Evolutionary conservation across 2,329 filamentous ascomycete genomes (phyloP).

Genomic region (Aspergillus ibericus): DNA sequence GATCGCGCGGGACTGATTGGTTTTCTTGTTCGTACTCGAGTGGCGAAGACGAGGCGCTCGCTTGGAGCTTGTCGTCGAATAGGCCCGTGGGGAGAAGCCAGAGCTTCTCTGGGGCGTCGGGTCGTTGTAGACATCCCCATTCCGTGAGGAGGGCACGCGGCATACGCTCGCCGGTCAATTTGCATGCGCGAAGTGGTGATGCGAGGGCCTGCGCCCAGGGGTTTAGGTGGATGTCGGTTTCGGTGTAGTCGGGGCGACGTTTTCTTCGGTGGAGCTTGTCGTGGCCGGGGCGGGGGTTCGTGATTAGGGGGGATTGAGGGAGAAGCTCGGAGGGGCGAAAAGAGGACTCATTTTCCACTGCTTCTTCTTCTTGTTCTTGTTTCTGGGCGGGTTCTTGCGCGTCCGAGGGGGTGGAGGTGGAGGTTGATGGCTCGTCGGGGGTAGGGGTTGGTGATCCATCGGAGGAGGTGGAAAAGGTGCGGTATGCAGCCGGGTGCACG

Average conservation of each 20-base stretch:
- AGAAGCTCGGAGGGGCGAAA: conserved; percentile 33
- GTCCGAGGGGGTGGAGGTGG: not conserved
- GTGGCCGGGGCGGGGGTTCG: conserved; percentile 19
- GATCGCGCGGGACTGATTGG: too few relatives aligned
- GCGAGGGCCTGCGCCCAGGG: conserved; percentile 44
- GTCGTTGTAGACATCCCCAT: conserved; percentile 37
- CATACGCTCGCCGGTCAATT: conserved; percentile 32
- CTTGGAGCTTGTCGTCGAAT: conserved; percentile 32
- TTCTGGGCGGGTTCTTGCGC: not conserved
- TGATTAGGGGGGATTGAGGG: conserved; percentile 38
- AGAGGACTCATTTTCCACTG: not conserved
- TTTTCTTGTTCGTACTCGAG: too few relatives aligned
- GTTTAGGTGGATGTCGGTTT: conserved; percentile 35
- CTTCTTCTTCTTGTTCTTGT: too few relatives aligned
- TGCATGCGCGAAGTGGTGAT: conserved; percentile 38
- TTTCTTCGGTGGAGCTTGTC: conserved; percentile 29
- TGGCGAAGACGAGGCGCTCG: not conserved
- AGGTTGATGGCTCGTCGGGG: conserved; percentile 9
- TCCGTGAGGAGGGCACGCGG: conserved; percentile 36
- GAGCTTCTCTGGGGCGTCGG: conserved; percentile 20
- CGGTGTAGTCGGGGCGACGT: conserved; percentile 22
- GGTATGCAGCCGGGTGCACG: not conserved
- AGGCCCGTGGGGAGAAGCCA: conserved; percentile 38
- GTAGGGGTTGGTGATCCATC: conserved; percentile 11
- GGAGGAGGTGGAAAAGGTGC: not conserved